Conservation (phyloP, 2,329 filamentous ascomycete species). For the Phaeophleospora eucalypticola region DNA sequence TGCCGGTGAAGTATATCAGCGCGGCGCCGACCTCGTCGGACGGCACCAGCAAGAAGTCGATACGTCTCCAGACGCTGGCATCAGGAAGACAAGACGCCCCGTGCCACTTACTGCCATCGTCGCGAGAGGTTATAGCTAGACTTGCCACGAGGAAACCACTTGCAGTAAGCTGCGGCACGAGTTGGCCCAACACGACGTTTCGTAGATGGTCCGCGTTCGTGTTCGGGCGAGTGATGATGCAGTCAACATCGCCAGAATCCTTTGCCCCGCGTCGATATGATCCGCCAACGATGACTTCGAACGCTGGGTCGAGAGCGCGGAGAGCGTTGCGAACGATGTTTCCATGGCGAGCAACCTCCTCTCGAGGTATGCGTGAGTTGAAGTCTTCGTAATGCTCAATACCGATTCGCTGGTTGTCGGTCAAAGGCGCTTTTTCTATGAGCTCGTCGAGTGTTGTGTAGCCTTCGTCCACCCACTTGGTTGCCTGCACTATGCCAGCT, state of each 20-base stretch:
- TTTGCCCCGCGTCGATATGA: conserved; percentile 78
- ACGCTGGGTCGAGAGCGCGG: conserved; percentile 54
- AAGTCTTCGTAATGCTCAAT: conserved; percentile 79
- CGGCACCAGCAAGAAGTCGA: conserved; percentile 82
- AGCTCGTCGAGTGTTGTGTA: conserved; percentile 72
- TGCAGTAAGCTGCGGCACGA: conserved; percentile 60
- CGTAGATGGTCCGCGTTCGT: conserved; percentile 57
- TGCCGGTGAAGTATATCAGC: conserved; percentile 91
- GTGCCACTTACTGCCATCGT: conserved; percentile 76
- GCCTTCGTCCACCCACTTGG: conserved; percentile 72
- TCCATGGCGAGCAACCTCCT: conserved; percentile 69
- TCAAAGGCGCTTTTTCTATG: conserved; percentile 57
- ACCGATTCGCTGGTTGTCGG: conserved; percentile 67
- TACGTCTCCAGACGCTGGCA: conserved; percentile 66
- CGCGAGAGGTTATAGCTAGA: conserved; percentile 54
- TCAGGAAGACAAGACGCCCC: conserved; percentile 71
- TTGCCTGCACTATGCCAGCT: conserved; percentile 66
- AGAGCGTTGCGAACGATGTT: conserved; percentile 59
- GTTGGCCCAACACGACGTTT: conserved; percentile 56
- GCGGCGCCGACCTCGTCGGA: conserved; percentile 76
- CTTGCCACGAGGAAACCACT: conserved; percentile 65
- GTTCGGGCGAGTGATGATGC: conserved; percentile 69
- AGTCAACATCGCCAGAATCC: conserved; percentile 76
- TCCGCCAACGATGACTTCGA: conserved; percentile 72
- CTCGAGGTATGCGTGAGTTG: conserved; percentile 69